Base-by-base conservation (phyloP, 169 alveolate genomes). In the Eimeria tenella region DNA sequence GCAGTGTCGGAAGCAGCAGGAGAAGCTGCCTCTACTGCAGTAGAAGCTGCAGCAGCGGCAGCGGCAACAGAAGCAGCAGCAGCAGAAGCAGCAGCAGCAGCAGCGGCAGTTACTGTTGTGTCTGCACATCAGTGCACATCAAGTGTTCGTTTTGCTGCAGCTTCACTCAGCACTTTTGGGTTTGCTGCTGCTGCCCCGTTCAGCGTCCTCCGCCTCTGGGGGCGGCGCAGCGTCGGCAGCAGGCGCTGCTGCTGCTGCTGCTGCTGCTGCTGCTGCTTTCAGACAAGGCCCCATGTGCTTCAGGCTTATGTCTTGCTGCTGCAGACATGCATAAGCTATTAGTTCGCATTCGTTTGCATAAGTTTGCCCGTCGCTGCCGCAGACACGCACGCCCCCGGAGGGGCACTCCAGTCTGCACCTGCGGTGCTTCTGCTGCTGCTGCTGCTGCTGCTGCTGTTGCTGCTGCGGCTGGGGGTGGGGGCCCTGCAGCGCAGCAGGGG, bases 341-440 rank as follows among this genome's bases (percentile, higher is more conserved):
- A 77, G 25, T 49, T 77, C 87, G 87, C 87, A 77, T 49, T 52
- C 87, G 70, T 77, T 77, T n/a, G 87, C 87, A n/a, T 77, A 77
- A 6, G 87, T 77, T n/a, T 77, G 87, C 71, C 87, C 87, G 55
- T 77, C 87, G 71, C 71, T 77, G 63, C 87, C 87, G 70, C 87
- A 77, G 9, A 77, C 87, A 0, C 87, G 10, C 4, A 77, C 87
- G 25, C 87, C 87, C 52, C 87, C 87, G 6, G 87, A 77, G n/a
- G 87, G 87, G 55, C 87, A 77, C 13, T 77, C 55, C 4, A 77
- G 4, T 49, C 87, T 10, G 68, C 87, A 77, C 13, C 87, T 31
- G 49, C 52, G 68, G 50, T 77, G 63, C 87, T 77, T 50, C 87
- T 52, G 11, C 70, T 21, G 71, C 87, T 77, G 87, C 87, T 77